Conservation (phyloP, 805 yeast genomes). For the Pichia nakasei region DNA sequence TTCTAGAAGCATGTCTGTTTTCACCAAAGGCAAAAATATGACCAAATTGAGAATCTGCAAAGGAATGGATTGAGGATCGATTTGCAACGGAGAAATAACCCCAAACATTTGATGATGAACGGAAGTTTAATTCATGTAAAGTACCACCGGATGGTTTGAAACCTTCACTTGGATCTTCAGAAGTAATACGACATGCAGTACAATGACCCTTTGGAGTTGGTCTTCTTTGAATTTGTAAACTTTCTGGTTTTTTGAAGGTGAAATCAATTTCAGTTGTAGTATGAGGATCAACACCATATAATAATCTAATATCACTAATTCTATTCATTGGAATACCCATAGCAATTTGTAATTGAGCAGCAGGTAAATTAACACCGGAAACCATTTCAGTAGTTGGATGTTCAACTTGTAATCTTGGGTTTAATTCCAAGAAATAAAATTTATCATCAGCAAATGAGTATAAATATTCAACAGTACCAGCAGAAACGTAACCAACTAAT, state of each 20-base stretch:
- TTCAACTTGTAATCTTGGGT: slow-evolving; percentile 98
- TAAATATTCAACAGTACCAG: slow-evolving; percentile 97
- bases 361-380: slow-evolving; percentile 95
- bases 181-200: slow-evolving; percentile 97
- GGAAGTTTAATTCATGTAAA: slow-evolving; percentile 89
- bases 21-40: slow-evolving; percentile 99
- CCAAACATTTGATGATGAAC: slow-evolving; percentile 98
- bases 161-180: slow-evolving; percentile 99
- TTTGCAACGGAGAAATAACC: slow-evolving; percentile 97
- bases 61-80: slow-evolving; percentile 95
- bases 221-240: slow-evolving; percentile 73
- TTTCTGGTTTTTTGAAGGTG: slow-evolving; percentile 65
- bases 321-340: slow-evolving; percentile 99
- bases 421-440: slow-evolving; percentile 91
- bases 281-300: slow-evolving; percentile 95
- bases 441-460: slow-evolving; percentile 91
- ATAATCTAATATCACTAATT: slow-evolving; percentile 82
- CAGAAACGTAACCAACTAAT: slow-evolving; percentile 96
- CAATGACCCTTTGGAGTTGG: slow-evolving; percentile 98
- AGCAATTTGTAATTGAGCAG: slow-evolving; percentile 97
- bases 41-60: slow-evolving; percentile 97
- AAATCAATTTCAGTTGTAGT: slow-evolving; percentile 86
- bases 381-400: slow-evolving; percentile 99
- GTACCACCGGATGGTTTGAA: slow-evolving; percentile 98
- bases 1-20: slow-evolving; percentile 94